Base-by-base conservation (phyloP, 495 filamentous ascomycete species). In the Hyaloscypha bicolor region DNA sequence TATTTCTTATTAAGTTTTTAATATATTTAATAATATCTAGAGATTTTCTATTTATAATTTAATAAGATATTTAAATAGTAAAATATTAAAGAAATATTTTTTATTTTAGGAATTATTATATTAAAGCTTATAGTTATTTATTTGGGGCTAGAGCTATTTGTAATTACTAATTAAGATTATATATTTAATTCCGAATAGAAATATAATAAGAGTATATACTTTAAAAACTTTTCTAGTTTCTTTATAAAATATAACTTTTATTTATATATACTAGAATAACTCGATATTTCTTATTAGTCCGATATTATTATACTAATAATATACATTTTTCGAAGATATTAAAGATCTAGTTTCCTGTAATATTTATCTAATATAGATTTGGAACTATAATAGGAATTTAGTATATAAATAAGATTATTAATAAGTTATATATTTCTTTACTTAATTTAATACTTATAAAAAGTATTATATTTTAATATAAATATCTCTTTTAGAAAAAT, bases 161-260 rank as follows among this genome's bases (percentile, higher is more conserved):
- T 37, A 9, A 37, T 37, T 9, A 9, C 33, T 9, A 9, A 37
- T 37, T 9, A 37, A 37, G 33, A 37, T 37, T 37, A 9, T 9
- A 37, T 37, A 9, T 37, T 37, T 9, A 37, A 37, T 9, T 9
- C 33, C 85, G 3, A 90, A 91, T 32, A 94, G 72, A 0, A 96
- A 71, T 1, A 90, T 85, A 0, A 89, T 86, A 9, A 94, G 77
- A 0, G 87, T 76, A 73, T 94, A 90, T 0, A 87, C 81, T 69
- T 94, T 90, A 30, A 93, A 75, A 0, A 94, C 89, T 68, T 94
- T 90, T 1, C 85, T 91, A 4, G 92, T 92, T 71, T 95, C 92
- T 77, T 94, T 91, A 68, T 86, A 89, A 5, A 94, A 48, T 60
- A 96, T 68, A 2, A 93, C 87, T 72, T 94, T 94, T 35, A 82